Conservation (phyloP, 805 yeast species). For the Candida pseudofarinosa region DNA sequence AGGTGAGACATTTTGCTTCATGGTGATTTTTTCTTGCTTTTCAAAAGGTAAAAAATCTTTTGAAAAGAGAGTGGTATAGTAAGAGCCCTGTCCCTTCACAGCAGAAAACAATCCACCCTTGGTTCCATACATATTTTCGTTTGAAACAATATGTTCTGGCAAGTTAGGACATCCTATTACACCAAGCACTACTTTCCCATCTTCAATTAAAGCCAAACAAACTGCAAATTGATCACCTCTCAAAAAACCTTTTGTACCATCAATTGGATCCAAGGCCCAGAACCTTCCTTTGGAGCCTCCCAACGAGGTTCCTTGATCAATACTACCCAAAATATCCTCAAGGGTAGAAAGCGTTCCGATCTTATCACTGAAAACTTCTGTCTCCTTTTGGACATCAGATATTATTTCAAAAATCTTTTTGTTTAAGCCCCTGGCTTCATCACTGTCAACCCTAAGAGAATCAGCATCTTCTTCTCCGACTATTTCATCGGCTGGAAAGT, state of each 20-base stretch:
- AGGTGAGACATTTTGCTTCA: conserved; percentile 47
- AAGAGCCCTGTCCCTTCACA: conserved; percentile 64
- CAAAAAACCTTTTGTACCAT: conserved; percentile 93
- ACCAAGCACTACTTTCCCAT: conserved; percentile 83
- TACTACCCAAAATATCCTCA: conserved; percentile 54
- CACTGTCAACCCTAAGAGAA: conserved; percentile 43
- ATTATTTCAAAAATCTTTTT: conserved; percentile 59
- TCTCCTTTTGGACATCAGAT: conserved; percentile 46
- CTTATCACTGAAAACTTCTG: conserved; percentile 22
- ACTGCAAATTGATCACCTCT: conserved; percentile 97
- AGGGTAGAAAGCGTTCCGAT: conserved; percentile 43
- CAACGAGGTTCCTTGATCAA: conserved; percentile 73
- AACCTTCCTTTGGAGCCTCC: conserved; percentile 81
- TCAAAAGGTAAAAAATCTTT: conserved; percentile 31
- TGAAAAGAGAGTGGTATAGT: conserved; percentile 40
- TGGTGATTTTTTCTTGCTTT: conserved; percentile 39
- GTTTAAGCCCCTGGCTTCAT: conserved; percentile 45
- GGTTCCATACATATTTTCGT: conserved; percentile 27
- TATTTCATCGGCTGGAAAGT: conserved; percentile 80
- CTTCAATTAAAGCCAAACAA: conserved; percentile 83
- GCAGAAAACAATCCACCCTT: conserved; percentile 78
- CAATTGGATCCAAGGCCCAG: conserved; percentile 98
- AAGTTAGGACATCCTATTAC: conserved; percentile 96
- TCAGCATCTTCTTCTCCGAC: conserved; percentile 89
- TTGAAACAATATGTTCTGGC: conserved; percentile 45